Base-by-base conservation (phyloP, 176 grass and related monocot species). In the Musa troglodytarum region DNA sequence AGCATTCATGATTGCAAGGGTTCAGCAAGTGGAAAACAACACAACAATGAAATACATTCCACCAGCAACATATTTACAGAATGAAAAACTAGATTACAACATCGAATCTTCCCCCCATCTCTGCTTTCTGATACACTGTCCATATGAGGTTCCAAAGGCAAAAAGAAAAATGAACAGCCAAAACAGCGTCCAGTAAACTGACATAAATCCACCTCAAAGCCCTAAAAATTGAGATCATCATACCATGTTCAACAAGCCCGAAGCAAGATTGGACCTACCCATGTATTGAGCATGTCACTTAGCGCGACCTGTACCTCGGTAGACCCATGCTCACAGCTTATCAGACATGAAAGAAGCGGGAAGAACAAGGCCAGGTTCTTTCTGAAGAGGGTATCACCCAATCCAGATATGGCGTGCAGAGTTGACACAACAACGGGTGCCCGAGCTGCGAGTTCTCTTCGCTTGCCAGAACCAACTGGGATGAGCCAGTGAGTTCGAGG, bases 251-350 rank as follows among this genome's bases (percentile, higher is more conserved):
- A 95, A 70, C 96, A 99, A 10, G 88, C 76, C 52, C 91, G 90
- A 11, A 99, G 91, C 76, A 99, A 84, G 21, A 95, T 71, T 8
- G 86, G 91, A 24, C 88, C 96, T 81, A 95, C 91, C 79, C 89
- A 91, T 63, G 91, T 83, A 71, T 73, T 82, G 70, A 99, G 87
- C 96, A 95, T 92, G 66, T 89, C 81, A 23, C 96, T 99, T 52
- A 99, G 81, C 13, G 96, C 96, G n/a, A 95, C 76, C 84, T 99
- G 96, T 56, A 99, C 91, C 54, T 99, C 96, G 15, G 83, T 81
- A 1, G 96, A 99, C 22, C 96, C 96, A 79, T 99, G 96, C 50
- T 99, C 96, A 10, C 96, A 99, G 74, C 96, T 92, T 72, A 99
- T 84, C 49, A 99, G 89, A 53, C 79, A 82, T 76, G 96, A 22